Base-by-base conservation (phyloP, 352 stramenopile species). In the Hyphochytrium catenoides region DNA sequence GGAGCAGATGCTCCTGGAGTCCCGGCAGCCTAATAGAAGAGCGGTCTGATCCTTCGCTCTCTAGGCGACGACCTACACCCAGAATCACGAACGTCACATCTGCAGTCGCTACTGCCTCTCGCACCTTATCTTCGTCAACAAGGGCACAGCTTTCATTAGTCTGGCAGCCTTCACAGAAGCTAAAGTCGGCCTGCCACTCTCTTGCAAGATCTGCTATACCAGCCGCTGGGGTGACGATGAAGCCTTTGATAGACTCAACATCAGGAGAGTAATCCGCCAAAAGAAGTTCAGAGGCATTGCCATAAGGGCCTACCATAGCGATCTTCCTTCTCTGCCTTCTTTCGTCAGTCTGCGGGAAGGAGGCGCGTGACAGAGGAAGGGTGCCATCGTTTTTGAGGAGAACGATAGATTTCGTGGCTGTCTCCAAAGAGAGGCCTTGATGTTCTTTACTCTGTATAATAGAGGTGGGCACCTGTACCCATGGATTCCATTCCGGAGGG, bases 341-440 rank as follows among this genome's bases (percentile, higher is more conserved):
- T n/a, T n/a, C 24, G 16, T 34, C 26, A 0, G 48, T 41, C n/a
- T 41, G 39, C 3, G 19, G 25, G 23, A 57, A 67, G 7, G 18
- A 12, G 18, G 28, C 34, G 0, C 32, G 9, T 1, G 44, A 29
- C 12, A 92, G 35, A 3, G 78, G 79, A 15, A 93, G 54, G 3
- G 61, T 47, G 3, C 57, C 43, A 4, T 57, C 48, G 50, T 96
- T 95, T 51, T 94, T 82, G 8, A 95, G 54, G 9, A 96, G 50
- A 14, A 94, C 72, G n/a, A 94, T 59, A 25, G 62, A 87, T 47
- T 90, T 74, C 14, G 54, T 50, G n/a, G 69, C 63, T 17, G 76
- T 54, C 2, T 81, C 51, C 3, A 79, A 39, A 33, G 71, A 74
- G 16, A 89, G 37, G 21, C 54, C 27, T 21, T 65, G 60, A 23